Conservation (phyloP, 768 basidiomycete genomes). For the Rubroboletus satanas region DNA sequence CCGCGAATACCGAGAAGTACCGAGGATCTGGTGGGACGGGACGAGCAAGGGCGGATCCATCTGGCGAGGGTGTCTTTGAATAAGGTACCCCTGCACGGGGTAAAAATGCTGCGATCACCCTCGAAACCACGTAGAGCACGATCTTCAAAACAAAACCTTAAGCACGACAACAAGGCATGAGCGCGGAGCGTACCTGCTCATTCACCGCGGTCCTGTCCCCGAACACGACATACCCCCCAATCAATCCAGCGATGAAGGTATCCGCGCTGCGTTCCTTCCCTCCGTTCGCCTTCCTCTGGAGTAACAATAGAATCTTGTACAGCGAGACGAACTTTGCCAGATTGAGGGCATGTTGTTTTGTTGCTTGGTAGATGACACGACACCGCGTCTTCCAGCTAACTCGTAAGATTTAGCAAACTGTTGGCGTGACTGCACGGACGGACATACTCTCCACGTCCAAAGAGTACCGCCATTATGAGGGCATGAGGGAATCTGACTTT, state of each 20-base stretch:
- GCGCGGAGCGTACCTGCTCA: slow-evolving; percentile 66
- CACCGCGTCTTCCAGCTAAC: slow-evolving; percentile 69
- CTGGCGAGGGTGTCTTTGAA: slow-evolving; percentile 40
- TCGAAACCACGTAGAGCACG: slow-evolving; percentile 92
- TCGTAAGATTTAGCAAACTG: slow-evolving; percentile 7
- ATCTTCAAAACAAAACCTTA: slow-evolving; percentile 51
- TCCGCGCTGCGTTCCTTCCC: slow-evolving; percentile 81
- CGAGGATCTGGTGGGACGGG: slow-evolving; percentile 81
- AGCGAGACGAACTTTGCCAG: slow-evolving; percentile 91
- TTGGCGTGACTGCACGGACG: background rate
- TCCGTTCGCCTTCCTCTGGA: slow-evolving; percentile 77
- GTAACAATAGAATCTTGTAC: slow-evolving; percentile 81
- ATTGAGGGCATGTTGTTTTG: slow-evolving; percentile 87
- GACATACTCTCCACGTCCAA: slow-evolving; percentile 86
- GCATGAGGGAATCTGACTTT: slow-evolving; percentile 96
- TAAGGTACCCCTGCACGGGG: slow-evolving; percentile 67
- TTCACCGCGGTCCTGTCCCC: slow-evolving; percentile 85
- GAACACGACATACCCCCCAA: slow-evolving; percentile 89
- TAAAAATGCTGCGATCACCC: slow-evolving; percentile 87
- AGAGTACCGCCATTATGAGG: slow-evolving; percentile 91
- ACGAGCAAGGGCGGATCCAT: slow-evolving; percentile 44
- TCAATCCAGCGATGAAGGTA: slow-evolving; percentile 87
- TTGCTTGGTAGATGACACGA: slow-evolving; percentile 71
- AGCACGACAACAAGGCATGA: slow-evolving; percentile 8
- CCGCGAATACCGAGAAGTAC: slow-evolving; percentile 85